Base-by-base conservation (phyloP, 2,329 filamentous ascomycete species). In the Hymenoscyphus scutula region DNA sequence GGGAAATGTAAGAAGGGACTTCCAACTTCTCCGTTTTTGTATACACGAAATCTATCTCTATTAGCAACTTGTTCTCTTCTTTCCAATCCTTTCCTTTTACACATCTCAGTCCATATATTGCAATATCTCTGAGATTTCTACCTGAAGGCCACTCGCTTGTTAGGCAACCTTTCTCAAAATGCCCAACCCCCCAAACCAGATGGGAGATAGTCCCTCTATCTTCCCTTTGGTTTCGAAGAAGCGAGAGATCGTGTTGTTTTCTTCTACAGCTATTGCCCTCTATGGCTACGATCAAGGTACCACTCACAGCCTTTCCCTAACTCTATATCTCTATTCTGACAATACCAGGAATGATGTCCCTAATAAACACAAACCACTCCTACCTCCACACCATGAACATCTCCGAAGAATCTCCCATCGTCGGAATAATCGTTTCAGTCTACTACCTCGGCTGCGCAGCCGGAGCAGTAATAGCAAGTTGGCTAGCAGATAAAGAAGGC, bases 261-360 rank as follows among this genome's bases (percentile, higher is more conserved):
- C 73, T 23, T 76, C 74, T 53, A 75, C 75, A 11, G 76, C 76
- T 55, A 78, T 79, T 59, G 74, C 74, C 72, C 80, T 95, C n/a
- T 95, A 95, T 73, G 91, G 91, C 67, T 94, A 94, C 79, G 90
- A 94, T 75, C 90, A 94, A 76, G 90, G 90, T 72, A 65, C 7
- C 23, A 51, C 17, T 3, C 3, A 10, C n/a, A n/a, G n/a, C 3
- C 13, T 5, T 53, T 23, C 15, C 38, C 2, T 45, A 34, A 37
- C n/a, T n/a, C 32, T 19, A 3, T n/a, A 38, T 19, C 1, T 6
- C 29, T 5, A 11, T 27, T 53, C 17, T 27, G n/a, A 54, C 38
- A 59, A 25, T 53, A 37, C 34, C 11, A 71, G 68, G 70, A 53
- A 91, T 95, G 71, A 94, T 94, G 90, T 93, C 90, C 64, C 81